These are phyloP conservation scores for Wickerhamomyces mucosus DNA, from an alignment of 805 yeast species.

Conservation along the genomic window DNA sequence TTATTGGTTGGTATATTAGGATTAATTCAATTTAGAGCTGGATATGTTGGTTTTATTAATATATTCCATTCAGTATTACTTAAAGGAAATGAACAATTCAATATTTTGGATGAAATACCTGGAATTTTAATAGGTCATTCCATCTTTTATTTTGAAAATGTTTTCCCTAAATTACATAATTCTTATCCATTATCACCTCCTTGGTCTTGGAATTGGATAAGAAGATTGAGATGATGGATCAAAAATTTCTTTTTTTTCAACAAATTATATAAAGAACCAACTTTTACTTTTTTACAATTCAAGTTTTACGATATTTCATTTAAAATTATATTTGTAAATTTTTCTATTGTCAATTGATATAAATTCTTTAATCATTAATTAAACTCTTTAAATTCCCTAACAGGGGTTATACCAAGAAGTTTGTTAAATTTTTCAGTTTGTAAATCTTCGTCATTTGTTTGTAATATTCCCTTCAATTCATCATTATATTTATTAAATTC, in stretches of 20 bases:
- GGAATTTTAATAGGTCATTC: conserved; percentile 13
- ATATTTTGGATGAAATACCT: conserved; percentile 1
- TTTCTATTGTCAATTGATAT: neutral
- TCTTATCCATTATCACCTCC: conserved; percentile 14
- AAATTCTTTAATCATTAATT: neutral
- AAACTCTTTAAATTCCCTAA: neutral
- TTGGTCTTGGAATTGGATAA: conserved; percentile 9
- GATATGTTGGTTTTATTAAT: conserved; percentile 7
- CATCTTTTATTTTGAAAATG: conserved; percentile 14
- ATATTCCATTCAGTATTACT: neutral
- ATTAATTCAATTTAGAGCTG: conserved; percentile 9
- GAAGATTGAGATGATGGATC: neutral
- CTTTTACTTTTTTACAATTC: neutral
- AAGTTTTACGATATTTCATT: neutral
- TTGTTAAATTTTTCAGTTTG: no score
- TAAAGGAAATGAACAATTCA: neutral
- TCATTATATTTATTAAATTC: neutral
- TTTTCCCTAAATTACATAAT: conserved; percentile 12
- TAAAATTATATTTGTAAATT: neutral
- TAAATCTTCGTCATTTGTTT: conserved; percentile 1
- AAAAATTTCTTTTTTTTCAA: no score
- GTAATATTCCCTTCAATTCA: neutral
- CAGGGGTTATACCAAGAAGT: neutral
- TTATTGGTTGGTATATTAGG: conserved; percentile 7
- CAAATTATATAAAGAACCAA: neutral